Evolutionary conservation across 225 moss, liverwort and hornwort genomes (phyloP).

Genomic region (Marchantia paleacea): DNA sequence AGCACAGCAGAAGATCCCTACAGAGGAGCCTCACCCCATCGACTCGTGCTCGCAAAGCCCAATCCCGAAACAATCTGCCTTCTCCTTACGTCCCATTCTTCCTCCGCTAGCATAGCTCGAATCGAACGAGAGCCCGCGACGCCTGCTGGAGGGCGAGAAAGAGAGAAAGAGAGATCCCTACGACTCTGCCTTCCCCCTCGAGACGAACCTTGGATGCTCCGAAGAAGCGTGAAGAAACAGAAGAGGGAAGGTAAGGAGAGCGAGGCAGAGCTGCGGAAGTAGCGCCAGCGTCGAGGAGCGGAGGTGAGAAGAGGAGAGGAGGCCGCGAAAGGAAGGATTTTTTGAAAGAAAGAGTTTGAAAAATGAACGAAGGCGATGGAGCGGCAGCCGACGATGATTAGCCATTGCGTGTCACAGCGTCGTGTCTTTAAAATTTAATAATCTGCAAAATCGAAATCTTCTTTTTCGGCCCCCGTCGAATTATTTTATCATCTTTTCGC

Average conservation of each 20-base stretch:
- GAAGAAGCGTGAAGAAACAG: neutral
- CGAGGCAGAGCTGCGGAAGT: conserved; percentile 2
- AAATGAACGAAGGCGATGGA: conserved; percentile 28
- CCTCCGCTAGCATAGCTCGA: neutral
- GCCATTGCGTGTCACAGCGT: conserved; percentile 16
- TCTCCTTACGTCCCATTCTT: neutral
- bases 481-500: conserved; percentile 5
- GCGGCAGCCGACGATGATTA: conserved; percentile 30
- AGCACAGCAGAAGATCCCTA: neutral
- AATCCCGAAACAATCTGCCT: neutral
- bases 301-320: neutral
- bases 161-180: neutral
- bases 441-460: neutral
- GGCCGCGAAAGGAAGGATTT: conserved; percentile 28
- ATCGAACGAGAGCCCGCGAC: neutral
- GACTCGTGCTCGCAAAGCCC: neutral
- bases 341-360: conserved; percentile 31
- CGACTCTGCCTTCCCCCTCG: neutral
- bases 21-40: neutral
- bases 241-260: neutral
- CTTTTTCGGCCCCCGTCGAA: neutral
- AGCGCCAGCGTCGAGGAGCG: neutral
- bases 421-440: neutral
- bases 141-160: neutral
- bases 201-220: neutral